Base-by-base conservation (phyloP, 2,329 filamentous ascomycete species). In the Alternaria gansuensis region DNA sequence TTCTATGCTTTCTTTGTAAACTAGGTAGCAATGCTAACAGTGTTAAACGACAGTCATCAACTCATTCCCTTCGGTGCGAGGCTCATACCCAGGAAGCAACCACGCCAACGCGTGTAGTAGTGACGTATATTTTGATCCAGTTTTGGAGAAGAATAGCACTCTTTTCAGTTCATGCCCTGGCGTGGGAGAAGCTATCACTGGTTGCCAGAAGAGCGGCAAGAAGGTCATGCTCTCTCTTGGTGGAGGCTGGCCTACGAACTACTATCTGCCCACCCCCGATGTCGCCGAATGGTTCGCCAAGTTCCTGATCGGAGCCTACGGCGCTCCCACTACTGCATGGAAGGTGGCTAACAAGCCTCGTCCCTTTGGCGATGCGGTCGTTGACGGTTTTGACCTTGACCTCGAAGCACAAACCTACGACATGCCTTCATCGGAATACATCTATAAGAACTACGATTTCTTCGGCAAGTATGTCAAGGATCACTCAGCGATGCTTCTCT, bases 331-430 rank as follows among this genome's bases (percentile, higher is more conserved):
- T 4, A 13, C 28, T 7, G 56, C 69, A 4, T 79, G 78, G 74
- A 54, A 64, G 23, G 57, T 76, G 0, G 36, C 36, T n/a, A 17
- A 26, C 1, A 51, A 14, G 50, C 80, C 82, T 59, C 79, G 82
- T 59, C 82, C 83, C 2, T 84, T 84, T 60, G 79, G 80, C 0
- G 68, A 79, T 57, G 75, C 74, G 34, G 67, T 74, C 2, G 72
- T 85, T 9, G 82, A 85, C 69, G 83, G 83, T 4, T 84, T 84
- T 55, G 83, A 85, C 68, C 78, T 85, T 50, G 82, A 85, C 66
- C 80, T 79, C 36, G 77, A 80, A 63, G 66, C 69, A 17, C 62
- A 66, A 17, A 65, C 60, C 29, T 55, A 34, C 10, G 44, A 63
- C 10, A 51, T 69, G 13, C 67, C 72, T 4, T 71, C 71, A 40